phyloP scores from a whole-genome alignment of 2,329 filamentous ascomycete species.

The Passalora sequoiae region DNA sequence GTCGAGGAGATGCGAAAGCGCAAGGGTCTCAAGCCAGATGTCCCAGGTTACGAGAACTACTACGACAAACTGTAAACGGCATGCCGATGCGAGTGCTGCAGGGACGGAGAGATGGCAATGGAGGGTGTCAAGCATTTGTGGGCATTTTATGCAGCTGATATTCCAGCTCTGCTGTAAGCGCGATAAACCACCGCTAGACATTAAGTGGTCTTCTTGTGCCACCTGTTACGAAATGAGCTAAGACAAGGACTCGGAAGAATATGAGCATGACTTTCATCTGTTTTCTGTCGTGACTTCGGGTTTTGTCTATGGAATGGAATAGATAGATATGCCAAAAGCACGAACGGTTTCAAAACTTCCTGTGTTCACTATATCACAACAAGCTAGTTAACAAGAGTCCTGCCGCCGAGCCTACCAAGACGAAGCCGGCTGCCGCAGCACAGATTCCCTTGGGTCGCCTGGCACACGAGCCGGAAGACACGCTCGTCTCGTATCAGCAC shows the following conservation, averaged over 20 bases:
- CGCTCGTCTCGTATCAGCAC: no score
- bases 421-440: no score
- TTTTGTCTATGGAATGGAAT: conserved; percentile 17
- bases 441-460: no score
- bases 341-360: not conserved
- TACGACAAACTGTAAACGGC: conserved; percentile 36
- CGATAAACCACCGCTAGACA: conserved; percentile 17
- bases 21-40: conserved; percentile 97
- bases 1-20: conserved; percentile 92
- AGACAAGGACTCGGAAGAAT: conserved; percentile 10
- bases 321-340: conserved; percentile 17
- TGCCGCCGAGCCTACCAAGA: no score
- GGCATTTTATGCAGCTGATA: conserved; percentile 17
- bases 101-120: conserved; percentile 10
- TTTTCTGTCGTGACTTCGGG: conserved; percentile 14
- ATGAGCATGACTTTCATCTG: conserved; percentile 23
- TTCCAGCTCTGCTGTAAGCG: conserved; percentile 12
- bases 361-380: not conserved
- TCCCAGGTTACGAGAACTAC: conserved; percentile 83
- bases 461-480: no score
- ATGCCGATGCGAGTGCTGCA: conserved; percentile 14
- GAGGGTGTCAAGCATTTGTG: conserved; percentile 20
- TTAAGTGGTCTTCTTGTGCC: conserved; percentile 14
- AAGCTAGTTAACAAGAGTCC: no score
- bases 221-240: conserved; percentile 15